These are phyloP conservation scores for Syzygium jambos DNA, from an alignment of 345 rosid genomes.

Conservation along the genomic window DNA sequence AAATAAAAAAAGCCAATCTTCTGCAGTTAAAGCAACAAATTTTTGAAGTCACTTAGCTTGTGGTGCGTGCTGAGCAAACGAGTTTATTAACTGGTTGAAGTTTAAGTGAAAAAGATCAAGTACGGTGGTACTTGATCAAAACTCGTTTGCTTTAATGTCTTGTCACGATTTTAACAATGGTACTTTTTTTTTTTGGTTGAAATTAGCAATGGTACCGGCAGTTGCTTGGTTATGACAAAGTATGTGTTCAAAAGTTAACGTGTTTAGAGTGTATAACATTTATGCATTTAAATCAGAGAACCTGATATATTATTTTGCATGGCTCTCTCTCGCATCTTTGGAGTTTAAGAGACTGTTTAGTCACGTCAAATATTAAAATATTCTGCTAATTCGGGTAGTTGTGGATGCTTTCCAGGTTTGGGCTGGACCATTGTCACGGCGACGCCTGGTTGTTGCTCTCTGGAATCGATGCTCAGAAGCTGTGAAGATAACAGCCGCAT, in stretches of 20 bases:
- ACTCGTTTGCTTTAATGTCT: background rate
- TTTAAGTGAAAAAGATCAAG: background rate
- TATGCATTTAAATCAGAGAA: background rate
- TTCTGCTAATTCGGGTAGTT: background rate
- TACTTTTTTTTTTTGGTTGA: background rate
- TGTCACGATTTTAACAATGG: background rate
- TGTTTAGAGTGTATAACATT: background rate
- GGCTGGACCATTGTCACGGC: conserved; percentile 86
- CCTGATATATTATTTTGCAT: background rate
- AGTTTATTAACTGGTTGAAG: background rate
- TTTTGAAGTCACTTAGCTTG: background rate
- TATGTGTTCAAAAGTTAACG: background rate
- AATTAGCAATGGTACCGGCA: background rate
- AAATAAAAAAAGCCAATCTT: background rate
- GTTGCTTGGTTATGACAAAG: background rate
- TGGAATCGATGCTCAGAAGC: conserved; percentile 82
- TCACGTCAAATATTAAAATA: background rate
- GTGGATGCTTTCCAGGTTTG: conserved; percentile 43
- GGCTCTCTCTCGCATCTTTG: background rate
- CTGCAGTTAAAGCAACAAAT: background rate
- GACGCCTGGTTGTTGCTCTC: conserved; percentile 65
- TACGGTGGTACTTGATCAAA: too few species aligned
- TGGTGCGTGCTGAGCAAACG: background rate
- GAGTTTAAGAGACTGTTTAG: background rate
- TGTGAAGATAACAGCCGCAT: conserved; percentile 56